Evolutionary conservation across 2,329 filamentous ascomycete species (phyloP).

Genomic region (Anthostomella pinea): DNA sequence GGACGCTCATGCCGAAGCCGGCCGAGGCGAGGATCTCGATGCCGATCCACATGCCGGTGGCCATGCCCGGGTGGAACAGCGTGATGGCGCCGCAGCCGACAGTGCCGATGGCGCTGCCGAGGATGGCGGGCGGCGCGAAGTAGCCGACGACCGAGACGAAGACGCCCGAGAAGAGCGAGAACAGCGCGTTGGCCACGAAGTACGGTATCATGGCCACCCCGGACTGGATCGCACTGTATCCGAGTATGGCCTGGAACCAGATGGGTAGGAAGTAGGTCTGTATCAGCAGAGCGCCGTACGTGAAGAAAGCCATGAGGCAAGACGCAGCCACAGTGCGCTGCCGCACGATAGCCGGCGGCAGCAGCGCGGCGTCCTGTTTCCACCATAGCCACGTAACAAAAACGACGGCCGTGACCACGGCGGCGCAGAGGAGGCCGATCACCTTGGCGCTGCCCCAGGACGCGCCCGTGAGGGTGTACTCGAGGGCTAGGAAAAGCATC

Average conservation of each 20-base stretch:
- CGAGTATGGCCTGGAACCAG: slow-evolving; percentile 36
- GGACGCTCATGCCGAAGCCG: slow-evolving; percentile 38
- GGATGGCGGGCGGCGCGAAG: slow-evolving; percentile 22
- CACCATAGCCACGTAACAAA: slow-evolving; percentile 37
- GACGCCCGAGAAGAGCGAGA: slow-evolving; percentile 23
- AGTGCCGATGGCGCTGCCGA: slow-evolving; percentile 29
- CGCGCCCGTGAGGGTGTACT: slow-evolving; percentile 43
- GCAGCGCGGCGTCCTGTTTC: slow-evolving; percentile 39
- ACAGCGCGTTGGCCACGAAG: slow-evolving; percentile 23
- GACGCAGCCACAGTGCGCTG: slow-evolving; percentile 41
- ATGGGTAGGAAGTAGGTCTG: slow-evolving; percentile 46
- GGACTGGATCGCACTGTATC: slow-evolving; percentile 25
- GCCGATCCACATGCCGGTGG: slow-evolving; percentile 34
- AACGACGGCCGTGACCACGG: slow-evolving; percentile 20
- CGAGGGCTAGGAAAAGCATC: slow-evolving; percentile 46
- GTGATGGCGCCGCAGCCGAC: slow-evolving; percentile 37
- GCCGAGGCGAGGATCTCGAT: slow-evolving; percentile 33
- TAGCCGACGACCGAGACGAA: slow-evolving; percentile 24
- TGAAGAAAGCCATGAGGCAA: slow-evolving; percentile 38
- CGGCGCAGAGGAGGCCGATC: slow-evolving; percentile 36
- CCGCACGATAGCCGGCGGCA: slow-evolving; percentile 42
- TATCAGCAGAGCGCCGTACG: slow-evolving; percentile 42
- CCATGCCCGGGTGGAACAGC: slow-evolving; percentile 30
- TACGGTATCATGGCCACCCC: slow-evolving; percentile 26
- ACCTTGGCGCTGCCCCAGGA: slow-evolving; percentile 43